Base-by-base conservation (phyloP, 1,284 basidiomycete genomes). In the Amylostereum chailletii region DNA sequence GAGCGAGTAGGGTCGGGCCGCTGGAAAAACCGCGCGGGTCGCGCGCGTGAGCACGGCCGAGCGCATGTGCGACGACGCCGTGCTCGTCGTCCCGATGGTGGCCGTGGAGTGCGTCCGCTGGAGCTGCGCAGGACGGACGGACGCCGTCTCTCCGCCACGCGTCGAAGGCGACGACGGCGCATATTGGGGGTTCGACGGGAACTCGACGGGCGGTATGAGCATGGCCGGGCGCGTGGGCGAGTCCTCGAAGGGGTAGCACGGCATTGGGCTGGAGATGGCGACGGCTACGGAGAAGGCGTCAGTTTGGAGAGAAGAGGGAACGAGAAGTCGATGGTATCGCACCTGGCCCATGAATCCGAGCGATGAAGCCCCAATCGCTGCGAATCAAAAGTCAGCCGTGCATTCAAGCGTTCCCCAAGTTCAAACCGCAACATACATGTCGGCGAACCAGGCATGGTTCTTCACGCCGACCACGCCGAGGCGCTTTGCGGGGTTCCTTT, bases 401-500 rank as follows among this genome's bases (percentile, higher is more conserved):
- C 10, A 4, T n/a, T 32, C 36, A 47, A 9, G 37, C 10, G 40
- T 38, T 19, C 2, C 30, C 27, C 27, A 30, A 33, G 31, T 7
- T 26, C 36, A 8, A n/a, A 7, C 30, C n/a, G 5, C 26, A 3
- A 48, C 55, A 3, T 41, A 57, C 55, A 52, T 39, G 31, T 56
- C 52, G 8, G 39, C 45, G 41, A 57, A 57, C 39, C 42, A 52
- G 29, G 51, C 47, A 10, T 41, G 49, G 10, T 26, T 30, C 33
- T 46, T 50, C 7, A 57, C 45, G 9, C 45, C 42, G 27, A 45
- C 44, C 8, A 49, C 45, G 7, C 48, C 48, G 7, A 51, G 46
- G n/a, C 55, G 44, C 39, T 46, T 52, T 11, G 47, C 53, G n/a
- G 55, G 52, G 38, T 52, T 54, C 32, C 50, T 55, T 40, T 57